phyloP scores from a whole-genome alignment of 345 rosid species.

The Linum usitatissimum region DNA sequence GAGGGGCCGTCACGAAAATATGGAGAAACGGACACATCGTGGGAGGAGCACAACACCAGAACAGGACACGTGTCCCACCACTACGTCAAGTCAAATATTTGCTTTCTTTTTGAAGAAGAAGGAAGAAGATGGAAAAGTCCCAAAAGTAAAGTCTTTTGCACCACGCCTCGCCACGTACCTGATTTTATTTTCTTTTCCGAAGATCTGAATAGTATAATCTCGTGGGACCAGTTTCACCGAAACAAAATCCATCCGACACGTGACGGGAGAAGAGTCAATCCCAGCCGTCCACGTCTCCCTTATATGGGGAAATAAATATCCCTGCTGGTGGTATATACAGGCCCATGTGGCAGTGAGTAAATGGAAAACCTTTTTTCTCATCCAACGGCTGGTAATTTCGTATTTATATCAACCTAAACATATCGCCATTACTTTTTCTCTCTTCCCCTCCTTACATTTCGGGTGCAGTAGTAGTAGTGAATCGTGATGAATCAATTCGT shows the following conservation, averaged over 20 bases:
- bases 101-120: slow-evolving; percentile 12
- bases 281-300: slow-evolving; percentile 20
- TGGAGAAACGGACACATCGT: background rate
- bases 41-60: slow-evolving; percentile 6
- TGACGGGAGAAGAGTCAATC: slow-evolving; percentile 7
- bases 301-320: background rate
- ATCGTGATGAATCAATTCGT: slow-evolving; percentile 12
- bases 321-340: slow-evolving; percentile 6
- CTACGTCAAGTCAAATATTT: slow-evolving; percentile 5
- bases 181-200: background rate
- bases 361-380: background rate
- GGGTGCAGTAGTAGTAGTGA: background rate
- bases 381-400: background rate
- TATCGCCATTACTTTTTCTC: slow-evolving; percentile 5
- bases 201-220: background rate
- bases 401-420: background rate
- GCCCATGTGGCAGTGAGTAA: slow-evolving; percentile 31
- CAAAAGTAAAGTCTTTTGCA: background rate
- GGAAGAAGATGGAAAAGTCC: slow-evolving; percentile 4
- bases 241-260: slow-evolving; percentile 34
- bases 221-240: slow-evolving; percentile 12
- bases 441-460: background rate
- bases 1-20: background rate
- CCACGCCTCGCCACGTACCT: slow-evolving; percentile 26
- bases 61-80: slow-evolving; percentile 23